Conservation (phyloP, 192 early-diverging fungal genomes). For the Backusella circina region DNA sequence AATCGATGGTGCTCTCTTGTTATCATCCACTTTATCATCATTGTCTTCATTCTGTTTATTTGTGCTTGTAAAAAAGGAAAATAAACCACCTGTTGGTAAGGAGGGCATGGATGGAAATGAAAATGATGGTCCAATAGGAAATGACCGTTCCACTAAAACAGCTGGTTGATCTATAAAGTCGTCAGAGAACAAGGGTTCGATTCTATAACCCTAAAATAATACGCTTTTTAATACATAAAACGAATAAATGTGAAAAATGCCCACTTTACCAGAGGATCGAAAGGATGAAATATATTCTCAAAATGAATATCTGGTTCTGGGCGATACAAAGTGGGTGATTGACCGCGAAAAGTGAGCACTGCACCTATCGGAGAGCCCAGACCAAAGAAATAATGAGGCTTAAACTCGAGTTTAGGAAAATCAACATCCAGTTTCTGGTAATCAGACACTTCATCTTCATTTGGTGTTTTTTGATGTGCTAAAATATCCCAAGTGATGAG, state of each 20-base stretch:
- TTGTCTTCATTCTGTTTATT: not conserved
- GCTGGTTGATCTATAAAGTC: conserved; percentile 35
- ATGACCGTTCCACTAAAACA: conserved; percentile 27
- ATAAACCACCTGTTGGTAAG: conserved; percentile 16
- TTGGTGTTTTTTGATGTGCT: conserved; percentile 29
- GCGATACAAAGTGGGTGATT: conserved; percentile 45
- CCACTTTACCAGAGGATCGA: conserved; percentile 55
- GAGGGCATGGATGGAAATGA: conserved; percentile 35
- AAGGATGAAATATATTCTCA: conserved; percentile 76
- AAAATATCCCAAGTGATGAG: conserved; percentile 68
- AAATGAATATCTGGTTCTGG: conserved; percentile 51
- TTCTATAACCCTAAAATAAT: conserved; percentile 57
- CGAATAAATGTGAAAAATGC: not conserved
- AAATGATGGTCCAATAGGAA: conserved; percentile 31
- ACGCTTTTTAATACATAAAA: not conserved
- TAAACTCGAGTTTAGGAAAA: conserved; percentile 40
- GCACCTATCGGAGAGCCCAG: conserved; percentile 54
- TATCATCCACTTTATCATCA: not conserved
- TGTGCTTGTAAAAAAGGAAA: conserved; percentile 17
- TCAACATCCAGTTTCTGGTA: conserved; percentile 26
- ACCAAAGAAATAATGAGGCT: conserved; percentile 45
- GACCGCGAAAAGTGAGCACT: conserved; percentile 60
- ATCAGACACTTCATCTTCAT: conserved; percentile 2
- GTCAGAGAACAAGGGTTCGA: conserved; percentile 56
- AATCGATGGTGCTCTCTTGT: not conserved